Base-by-base conservation (phyloP, 345 rosid species). In the Heritiera littoralis region DNA sequence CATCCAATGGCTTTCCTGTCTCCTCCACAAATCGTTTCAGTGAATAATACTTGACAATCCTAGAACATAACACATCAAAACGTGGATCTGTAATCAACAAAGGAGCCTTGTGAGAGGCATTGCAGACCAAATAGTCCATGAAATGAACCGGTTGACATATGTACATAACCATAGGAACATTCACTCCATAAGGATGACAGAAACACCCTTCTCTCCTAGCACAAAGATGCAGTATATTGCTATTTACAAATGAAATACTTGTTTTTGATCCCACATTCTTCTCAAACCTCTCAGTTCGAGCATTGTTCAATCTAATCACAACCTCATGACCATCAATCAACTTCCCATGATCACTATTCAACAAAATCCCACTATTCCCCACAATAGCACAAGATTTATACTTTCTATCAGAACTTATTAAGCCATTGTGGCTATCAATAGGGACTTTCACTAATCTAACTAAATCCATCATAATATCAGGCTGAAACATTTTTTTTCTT, bases 261-360 rank as follows among this genome's bases (percentile, higher is more conserved):
- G 98, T 95, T 83, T 92, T 95, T 0, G 88, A 83, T 55, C 99
- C 99, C 1, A 95, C 99, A 46, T 80, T 73, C 40, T 78, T 78
- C 86, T 89, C 89, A 66, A 80, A 92, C 10, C 72, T 77, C 81
- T 81, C 84, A 18, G 83, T 88, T 83, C 88, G 84, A 0, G 99
- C 99, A 77, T 95, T 95, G 92, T 95, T 95, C 84, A 95, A 81
- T 14, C 99, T 85, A 30, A 95, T 90, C 40, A 95, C 99, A 35
- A 85, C 72, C 87, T 95, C 96, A 78, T 95, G 97, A n/a, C 86
- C 76, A 81, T 95, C 98, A 78, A 95, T 95, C 78, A 90, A 41
- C 61, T 69, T 71, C 18, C 99, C 99, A 45, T 87, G 76, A 17
- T 87, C 84, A 40, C 75, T 85, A 18, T 84, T 84, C 68, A 95